Evolutionary conservation across 208 protist species (phyloP).

Genomic region (Novymonas esmeraldas): DNA sequence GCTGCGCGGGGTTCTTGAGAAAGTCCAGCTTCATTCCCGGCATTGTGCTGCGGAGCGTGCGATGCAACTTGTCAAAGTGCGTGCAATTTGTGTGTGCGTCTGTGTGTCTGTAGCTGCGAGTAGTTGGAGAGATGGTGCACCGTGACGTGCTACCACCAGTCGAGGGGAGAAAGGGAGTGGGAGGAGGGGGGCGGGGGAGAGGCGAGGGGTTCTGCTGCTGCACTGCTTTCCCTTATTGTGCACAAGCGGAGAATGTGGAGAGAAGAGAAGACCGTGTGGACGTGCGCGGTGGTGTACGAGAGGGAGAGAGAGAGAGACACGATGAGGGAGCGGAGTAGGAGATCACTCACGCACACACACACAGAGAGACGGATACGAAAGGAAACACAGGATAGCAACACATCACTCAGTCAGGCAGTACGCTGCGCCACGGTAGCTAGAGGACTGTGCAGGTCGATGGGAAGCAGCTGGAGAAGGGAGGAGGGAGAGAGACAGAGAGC

Average conservation of each 20-base stretch:
- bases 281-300: too few relatives aligned
- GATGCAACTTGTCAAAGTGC: too few relatives aligned
- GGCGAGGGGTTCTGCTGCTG: too few relatives aligned
- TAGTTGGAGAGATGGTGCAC: not conserved
- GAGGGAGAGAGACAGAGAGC: too few relatives aligned
- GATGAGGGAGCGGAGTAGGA: not conserved
- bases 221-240: too few relatives aligned
- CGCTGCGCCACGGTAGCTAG: too few relatives aligned
- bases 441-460: too few relatives aligned
- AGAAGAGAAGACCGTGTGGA: not conserved
- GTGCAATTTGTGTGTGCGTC: not conserved
- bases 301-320: not conserved
- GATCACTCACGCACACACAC: not conserved
- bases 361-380: not conserved
- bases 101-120: not conserved
- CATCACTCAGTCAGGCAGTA: too few relatives aligned
- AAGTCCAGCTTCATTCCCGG: constrained; percentile 87
- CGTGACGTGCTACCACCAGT: not conserved
- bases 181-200: not conserved
- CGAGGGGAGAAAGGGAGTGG: not conserved
- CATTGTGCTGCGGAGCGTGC: constrained; percentile 14
- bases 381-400: not conserved
- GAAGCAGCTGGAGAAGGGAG: too few relatives aligned
- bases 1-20: constrained; percentile 87
- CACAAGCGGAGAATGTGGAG: too few relatives aligned